A percentile compares a stretch with the other conserved stretches of the same genome.
phyloP scores from a whole-genome alignment of 345 rosid species.

The Psidium friedrichsthalianum region DNA sequence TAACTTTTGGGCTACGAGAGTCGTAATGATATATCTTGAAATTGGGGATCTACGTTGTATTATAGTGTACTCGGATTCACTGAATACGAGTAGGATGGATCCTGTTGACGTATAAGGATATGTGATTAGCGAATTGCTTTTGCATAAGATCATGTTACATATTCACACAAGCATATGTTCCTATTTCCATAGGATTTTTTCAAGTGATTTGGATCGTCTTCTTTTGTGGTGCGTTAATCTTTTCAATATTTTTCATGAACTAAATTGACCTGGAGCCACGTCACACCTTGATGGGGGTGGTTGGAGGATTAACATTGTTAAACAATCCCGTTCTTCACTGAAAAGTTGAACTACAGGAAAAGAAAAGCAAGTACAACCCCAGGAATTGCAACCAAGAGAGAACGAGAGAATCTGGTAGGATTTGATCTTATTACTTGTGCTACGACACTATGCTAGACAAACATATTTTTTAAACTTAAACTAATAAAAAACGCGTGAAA shows the following conservation, averaged over 20 bases:
- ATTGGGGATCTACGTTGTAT: background rate
- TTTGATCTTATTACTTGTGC: background rate
- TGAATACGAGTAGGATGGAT: background rate
- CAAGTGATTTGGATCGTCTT: background rate
- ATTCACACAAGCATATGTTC: background rate
- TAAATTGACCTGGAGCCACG: background rate
- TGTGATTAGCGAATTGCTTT: background rate
- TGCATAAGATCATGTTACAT: background rate
- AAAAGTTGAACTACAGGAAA: background rate
- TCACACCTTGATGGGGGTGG: background rate
- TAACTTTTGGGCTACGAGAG: background rate
- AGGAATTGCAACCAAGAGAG: background rate
- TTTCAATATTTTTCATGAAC: background rate
- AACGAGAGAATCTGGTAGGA: background rate
- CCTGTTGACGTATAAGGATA: background rate
- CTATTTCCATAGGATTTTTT: background rate
- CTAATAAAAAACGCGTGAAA: rapidly evolving
- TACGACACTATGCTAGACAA: background rate
- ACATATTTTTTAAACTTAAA: background rate
- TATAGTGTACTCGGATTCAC: background rate
- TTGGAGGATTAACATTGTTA: background rate
- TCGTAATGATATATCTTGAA: background rate
- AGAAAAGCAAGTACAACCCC: background rate
- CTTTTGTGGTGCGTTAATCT: background rate
- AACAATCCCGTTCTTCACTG: background rate